A percentile compares a stretch with the other conserved stretches of the same genome.
Evolutionary conservation across 352 stramenopile genomes (phyloP).

Genomic region (Paralagenidium karlingii): DNA sequence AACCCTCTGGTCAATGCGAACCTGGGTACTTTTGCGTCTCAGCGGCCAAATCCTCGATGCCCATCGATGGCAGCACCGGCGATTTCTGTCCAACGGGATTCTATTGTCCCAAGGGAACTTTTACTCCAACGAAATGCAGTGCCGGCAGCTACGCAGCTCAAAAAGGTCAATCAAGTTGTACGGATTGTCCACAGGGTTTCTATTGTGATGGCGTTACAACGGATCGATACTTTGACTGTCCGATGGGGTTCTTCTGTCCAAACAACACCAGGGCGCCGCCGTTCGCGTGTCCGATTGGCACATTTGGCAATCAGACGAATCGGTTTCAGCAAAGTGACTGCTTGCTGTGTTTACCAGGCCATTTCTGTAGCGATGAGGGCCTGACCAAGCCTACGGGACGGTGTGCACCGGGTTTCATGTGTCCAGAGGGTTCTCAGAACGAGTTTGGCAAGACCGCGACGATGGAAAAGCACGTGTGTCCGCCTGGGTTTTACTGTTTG

Average conservation of each 20-base stretch:
- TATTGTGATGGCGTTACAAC: slow-evolving; percentile 47
- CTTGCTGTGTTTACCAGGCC: slow-evolving; percentile 55
- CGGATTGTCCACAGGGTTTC: slow-evolving; percentile 40
- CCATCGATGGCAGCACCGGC: slow-evolving; percentile 5
- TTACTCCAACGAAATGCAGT: slow-evolving; percentile 25
- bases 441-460: slow-evolving; percentile 43
- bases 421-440: slow-evolving; percentile 38
- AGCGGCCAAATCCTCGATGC: background rate
- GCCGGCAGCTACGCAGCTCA: slow-evolving; percentile 20
- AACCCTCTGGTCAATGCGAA: slow-evolving; percentile 39
- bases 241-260: slow-evolving; percentile 33
- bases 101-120: slow-evolving; percentile 40
- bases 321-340: slow-evolving; percentile 67
- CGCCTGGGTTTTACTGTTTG: slow-evolving; percentile 60
- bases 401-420: slow-evolving; percentile 59
- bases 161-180: slow-evolving; percentile 16
- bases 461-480: slow-evolving; percentile 35
- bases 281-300: slow-evolving; percentile 51
- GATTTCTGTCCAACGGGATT: slow-evolving; percentile 36
- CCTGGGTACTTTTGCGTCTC: slow-evolving; percentile 77
- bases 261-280: slow-evolving; percentile 29
- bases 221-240: slow-evolving; percentile 24
- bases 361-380: slow-evolving; percentile 83
- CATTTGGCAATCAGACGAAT: slow-evolving; percentile 34
- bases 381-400: slow-evolving; percentile 25